Base-by-base conservation (phyloP, 345 rosid genomes). In the Euphorbia tirucalli region DNA sequence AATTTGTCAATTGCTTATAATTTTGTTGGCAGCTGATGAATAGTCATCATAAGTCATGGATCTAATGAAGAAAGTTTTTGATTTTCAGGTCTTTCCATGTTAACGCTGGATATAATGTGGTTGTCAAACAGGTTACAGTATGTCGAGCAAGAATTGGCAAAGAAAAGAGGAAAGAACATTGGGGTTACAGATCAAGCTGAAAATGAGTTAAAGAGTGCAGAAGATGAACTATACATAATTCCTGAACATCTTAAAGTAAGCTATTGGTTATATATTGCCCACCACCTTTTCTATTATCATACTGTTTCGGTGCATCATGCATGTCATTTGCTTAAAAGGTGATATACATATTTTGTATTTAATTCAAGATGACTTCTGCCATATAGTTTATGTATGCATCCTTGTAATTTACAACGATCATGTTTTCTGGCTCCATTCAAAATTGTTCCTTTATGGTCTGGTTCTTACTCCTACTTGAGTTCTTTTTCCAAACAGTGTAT, bases 171-270 rank as follows among this genome's bases (percentile, higher is more conserved):
- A 3, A 90, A 74, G 76, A 83, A 78, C 62, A n/a, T 86, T 63
- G 85, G 85, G 60, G 71, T 70, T 41, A 70, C 81, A 13, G 82
- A 80, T 57, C 83, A 84, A 79, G 84, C 75, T 72, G 97, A 87
- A 88, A 90, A 79, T 64, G 98, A 94, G 21, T 65, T 90, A 73
- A 88, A 86, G 44, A 84, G 85, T 14, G 95, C 87, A 3, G 97
- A 94, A 81, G 97, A 94, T 83, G 97, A 94, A 84, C 74, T 95
- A 1, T 95, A 90, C 85, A 86, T 77, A 74, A 82, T 94, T 62
- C 99, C 99, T 1, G 97, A 94, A 80, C 99, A 94, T 86, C 99
- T 94, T 76, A 90, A 90, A 75, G 97, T 94, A 61, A 80, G 85
- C 75, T 39, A 4, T 27, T 32, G 69, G 55, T 71, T 57, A 54